Evolutionary conservation across 441 rosid species (phyloP), one percentile per base, ranked within the genome.

Genomic region (Viola pubescens): DNA sequence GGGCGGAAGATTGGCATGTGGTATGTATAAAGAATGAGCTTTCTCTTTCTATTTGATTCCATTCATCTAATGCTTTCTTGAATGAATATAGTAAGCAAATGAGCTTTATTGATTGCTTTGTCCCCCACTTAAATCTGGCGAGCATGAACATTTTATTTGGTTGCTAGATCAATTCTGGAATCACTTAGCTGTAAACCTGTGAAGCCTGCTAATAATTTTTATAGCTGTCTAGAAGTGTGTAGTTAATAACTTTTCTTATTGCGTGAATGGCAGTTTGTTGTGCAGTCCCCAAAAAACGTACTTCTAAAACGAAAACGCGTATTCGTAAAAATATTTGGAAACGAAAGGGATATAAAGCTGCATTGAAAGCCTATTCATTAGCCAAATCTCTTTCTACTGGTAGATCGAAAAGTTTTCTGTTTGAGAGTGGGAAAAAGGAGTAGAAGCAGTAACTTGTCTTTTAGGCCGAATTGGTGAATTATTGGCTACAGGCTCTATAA

Each of bases 1-100:
- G 51, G 98, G 98, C 1, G 98, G 98, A 56, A 87, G 98, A 82
- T 75, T 91, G 82, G 98, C 98, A 26, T 91, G 98, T 70, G 97
- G 98, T 91, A 87, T 63, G 81, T 64, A 63, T 12, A 60, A 66
- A 46, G 11, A 7, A 6, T 39, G 13, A 9, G 26, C n/a, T 5
- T 37, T 8, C 48, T 16, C 9, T 44, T 4, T 59, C 34, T 13
- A 40, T 7, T 19, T 34, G 1, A 7, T 47, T 4, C 9, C 39
- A 42, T 56, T 11, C 58, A 48, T 34, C 39, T 51, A 10, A 19
- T 67, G 48, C 45, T 19, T 42, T 14, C 34, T 26, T 26, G 34
- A 26, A 26, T 26, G 34, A 26, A 1, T 26, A 26, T 26, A 26
- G 34, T 26, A 26, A 26, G 34, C 34, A 26, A 26, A 26, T 16